Evolutionary conservation across 2,329 filamentous ascomycete species (phyloP), one percentile per base, ranked within the genome.

Genomic region (Trichoderma sp.): DNA sequence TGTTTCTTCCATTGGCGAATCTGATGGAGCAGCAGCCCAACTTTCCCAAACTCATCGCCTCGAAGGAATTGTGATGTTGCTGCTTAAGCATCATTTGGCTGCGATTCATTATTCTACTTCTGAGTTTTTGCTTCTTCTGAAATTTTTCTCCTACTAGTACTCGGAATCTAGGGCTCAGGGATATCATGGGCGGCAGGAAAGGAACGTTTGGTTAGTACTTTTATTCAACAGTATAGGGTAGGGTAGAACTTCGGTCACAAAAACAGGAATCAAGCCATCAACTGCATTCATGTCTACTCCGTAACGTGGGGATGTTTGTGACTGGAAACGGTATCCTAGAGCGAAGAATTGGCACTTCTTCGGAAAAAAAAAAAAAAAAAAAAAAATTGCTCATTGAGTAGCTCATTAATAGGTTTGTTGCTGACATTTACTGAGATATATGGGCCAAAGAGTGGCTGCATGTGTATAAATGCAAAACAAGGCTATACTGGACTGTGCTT

Each of bases 1-100:
- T 80, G 19, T 80, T 80, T 58, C 67, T 78, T 6, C 79, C 79
- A 0, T 25, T 80, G 66, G 64, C 72, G 6, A 70, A 78, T 25
- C 71, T 80, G 0, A 48, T n/a, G n/a, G n/a, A n/a, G n/a, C n/a
- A n/a, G n/a, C n/a, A n/a, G n/a, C n/a, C n/a, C n/a, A n/a, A n/a
- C n/a, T n/a, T n/a, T n/a, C 29, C 29, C 29, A 7, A 29, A 29
- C 29, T 29, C 29, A 4, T 4, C 4, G 29, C 29, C 29, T 29
- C n/a, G n/a, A n/a, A n/a, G n/a, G n/a, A n/a, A n/a, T n/a, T n/a
- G n/a, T n/a, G n/a, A n/a, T n/a, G n/a, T n/a, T n/a, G n/a, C n/a
- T n/a, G n/a, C n/a, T n/a, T n/a, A n/a, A n/a, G n/a, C n/a, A n/a
- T n/a, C n/a, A n/a, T n/a, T n/a, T n/a, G n/a, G n/a, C n/a, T n/a